A percentile compares a stretch with the other conserved stretches of the same genome.
Conservation (phyloP, 2,329 filamentous ascomycete genomes). For the Talaromyces sp. region DNA sequence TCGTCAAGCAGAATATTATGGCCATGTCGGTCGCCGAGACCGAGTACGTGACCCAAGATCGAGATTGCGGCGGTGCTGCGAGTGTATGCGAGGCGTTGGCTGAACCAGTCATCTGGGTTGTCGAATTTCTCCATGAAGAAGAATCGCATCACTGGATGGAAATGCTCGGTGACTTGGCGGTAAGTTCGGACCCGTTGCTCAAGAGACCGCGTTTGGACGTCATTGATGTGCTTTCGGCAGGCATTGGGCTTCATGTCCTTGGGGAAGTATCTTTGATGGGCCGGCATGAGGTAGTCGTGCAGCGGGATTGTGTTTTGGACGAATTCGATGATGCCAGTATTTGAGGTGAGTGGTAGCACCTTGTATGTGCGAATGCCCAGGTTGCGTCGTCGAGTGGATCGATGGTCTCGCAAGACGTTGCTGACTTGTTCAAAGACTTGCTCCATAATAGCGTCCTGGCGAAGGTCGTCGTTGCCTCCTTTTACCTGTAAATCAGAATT, state of each 20-base stretch:
- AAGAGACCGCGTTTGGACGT: conserved; percentile 62
- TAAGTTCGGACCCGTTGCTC: conserved; percentile 70
- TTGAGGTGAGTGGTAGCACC: conserved; percentile 79
- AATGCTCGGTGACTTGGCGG: conserved; percentile 70
- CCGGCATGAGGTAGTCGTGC: conserved; percentile 85
- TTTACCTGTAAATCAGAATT: conserved; percentile 56
- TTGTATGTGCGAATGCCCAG: conserved; percentile 95
- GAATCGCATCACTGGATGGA: conserved; percentile 89
- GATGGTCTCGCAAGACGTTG: conserved; percentile 77
- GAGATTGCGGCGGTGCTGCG: conserved; percentile 91
- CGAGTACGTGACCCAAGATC: conserved; percentile 87
- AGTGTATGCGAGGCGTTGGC: conserved; percentile 81
- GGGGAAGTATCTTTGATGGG: conserved; percentile 80
- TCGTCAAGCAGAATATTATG: conserved; percentile 95
- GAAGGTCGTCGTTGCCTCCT: conserved; percentile 89
- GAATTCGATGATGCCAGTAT: conserved; percentile 92
- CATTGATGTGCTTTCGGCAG: conserved; percentile 73
- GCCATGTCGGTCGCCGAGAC: conserved; percentile 87
- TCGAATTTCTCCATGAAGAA: conserved; percentile 96
- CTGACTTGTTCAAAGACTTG: conserved; percentile 97
- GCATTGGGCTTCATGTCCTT: conserved; percentile 69
- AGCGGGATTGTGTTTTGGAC: conserved; percentile 89
- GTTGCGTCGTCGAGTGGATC: conserved; percentile 78
- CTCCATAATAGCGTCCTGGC: conserved; percentile 98
- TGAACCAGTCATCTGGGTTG: conserved; percentile 95